Evolutionary conservation across 129 eudicot genomes (phyloP).

Genomic region (Saussurea involucrata): DNA sequence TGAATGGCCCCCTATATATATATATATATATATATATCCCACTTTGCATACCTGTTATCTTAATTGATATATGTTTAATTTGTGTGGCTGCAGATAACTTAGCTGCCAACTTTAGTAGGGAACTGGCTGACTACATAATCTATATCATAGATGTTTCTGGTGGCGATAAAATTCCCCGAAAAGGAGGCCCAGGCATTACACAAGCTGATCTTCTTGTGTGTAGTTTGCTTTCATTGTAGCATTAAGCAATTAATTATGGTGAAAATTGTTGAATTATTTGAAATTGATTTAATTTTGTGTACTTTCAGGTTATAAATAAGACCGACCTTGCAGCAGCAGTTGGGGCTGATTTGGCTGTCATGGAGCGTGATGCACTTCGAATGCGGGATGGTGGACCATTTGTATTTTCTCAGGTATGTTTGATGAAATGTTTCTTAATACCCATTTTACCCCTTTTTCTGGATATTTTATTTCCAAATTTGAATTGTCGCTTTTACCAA

Average conservation of each 20-base stretch:
- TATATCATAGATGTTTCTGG: constrained; percentile 95
- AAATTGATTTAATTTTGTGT: background rate
- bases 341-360: constrained; percentile 92
- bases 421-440: background rate
- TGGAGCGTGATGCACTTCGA: constrained; percentile 91
- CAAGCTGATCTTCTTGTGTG: constrained; percentile 98
- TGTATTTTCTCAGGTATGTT: constrained; percentile 89
- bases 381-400: constrained; percentile 99
- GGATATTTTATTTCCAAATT: background rate
- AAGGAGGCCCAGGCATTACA: constrained; percentile 99
- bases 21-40: no score
- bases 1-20: no score
- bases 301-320: constrained; percentile 79
- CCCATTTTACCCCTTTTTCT: background rate
- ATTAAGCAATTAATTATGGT: background rate
- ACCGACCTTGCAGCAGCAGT: constrained; percentile 92
- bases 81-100: constrained; percentile 69
- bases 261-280: background rate
- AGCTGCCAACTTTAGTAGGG: constrained; percentile 98
- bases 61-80: background rate
- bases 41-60: background rate
- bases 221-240: background rate
- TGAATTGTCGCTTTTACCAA: background rate
- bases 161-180: constrained; percentile 96
- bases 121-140: constrained; percentile 90